These are phyloP conservation scores for Linnemannia elongata DNA, from an alignment of 192 early-diverging fungal species.

Conservation along the genomic window DNA sequence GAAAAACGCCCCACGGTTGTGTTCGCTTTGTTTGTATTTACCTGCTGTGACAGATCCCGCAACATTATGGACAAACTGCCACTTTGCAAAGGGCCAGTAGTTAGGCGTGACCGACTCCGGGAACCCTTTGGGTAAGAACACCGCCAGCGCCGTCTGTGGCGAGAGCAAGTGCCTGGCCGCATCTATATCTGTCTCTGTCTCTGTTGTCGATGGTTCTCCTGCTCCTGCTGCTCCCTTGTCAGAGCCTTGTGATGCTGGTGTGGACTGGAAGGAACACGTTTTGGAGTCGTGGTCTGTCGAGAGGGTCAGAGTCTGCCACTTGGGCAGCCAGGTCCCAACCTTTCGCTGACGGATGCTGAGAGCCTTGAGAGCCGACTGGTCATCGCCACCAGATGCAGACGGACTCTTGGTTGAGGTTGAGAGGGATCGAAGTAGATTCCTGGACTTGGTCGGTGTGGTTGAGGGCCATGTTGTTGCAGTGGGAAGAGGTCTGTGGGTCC, in stretches of 20 bases:
- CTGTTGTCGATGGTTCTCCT: background rate
- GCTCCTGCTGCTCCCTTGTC: background rate
- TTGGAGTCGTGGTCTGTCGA: constrained; percentile 10
- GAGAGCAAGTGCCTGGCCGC: constrained; percentile 25
- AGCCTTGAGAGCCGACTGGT: background rate
- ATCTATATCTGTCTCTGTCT: constrained; percentile 6
- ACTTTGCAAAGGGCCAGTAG: constrained; percentile 81
- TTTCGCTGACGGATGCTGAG: constrained; percentile 30
- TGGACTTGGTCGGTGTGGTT: background rate
- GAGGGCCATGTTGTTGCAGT: background rate
- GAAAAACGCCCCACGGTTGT: background rate
- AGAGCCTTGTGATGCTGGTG: constrained; percentile 4
- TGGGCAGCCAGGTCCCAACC: constrained; percentile 29
- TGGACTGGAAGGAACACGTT: constrained; percentile 3
- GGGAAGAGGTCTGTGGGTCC: background rate
- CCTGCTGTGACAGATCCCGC: constrained; percentile 82
- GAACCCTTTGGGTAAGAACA: constrained; percentile 85
- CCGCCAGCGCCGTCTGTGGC: constrained; percentile 47
- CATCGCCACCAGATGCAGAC: background rate
- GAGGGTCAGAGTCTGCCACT: constrained; percentile 37
- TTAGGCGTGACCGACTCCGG: constrained; percentile 79
- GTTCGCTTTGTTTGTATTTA: constrained; percentile 2
- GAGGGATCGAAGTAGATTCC: background rate
- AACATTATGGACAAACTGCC: constrained; percentile 85
- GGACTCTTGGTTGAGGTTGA: background rate